Evolutionary conservation across 2,329 filamentous ascomycete genomes (phyloP), one percentile per base, ranked within the genome.

Genomic region (Scedosporium apiospermum): DNA sequence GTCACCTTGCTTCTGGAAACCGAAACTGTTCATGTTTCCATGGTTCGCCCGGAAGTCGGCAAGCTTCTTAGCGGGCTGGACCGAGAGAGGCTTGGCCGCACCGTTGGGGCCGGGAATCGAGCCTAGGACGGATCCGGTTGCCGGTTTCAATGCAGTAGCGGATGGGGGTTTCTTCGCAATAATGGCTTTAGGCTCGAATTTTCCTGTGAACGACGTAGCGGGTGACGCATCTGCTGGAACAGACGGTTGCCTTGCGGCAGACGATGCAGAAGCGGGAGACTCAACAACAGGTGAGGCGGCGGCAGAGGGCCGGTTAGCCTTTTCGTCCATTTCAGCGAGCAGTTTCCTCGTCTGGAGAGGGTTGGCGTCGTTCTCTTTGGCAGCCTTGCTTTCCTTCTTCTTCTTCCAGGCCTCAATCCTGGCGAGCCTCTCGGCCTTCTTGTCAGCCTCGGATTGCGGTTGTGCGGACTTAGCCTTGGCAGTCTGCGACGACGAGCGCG

Each of bases 361-460:
- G 61, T 85, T 85, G 55, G 87, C 81, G 68, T 89, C 84, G 69
- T 85, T 87, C 71, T 89, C 85, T 71, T 90, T 90, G 65, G 83
- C 83, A 68, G 88, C 88, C 68, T 88, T 88, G 71, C 87, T 86
- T 66, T 91, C 89, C 71, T 91, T 88, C 75, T 93, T 93, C 75
- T 91, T 89, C 76, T 96, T 96, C 93, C 92, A 96, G 63, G 90
- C 90, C 72, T 93, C 90, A 30, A 96, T 77, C 71, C 91, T 93
- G 30, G 90, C 90, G 53, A 92, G 80, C 65, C 90, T 82, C 73
- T 93, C 90, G 59, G 88, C 89, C 73, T 93, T 91, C 71, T 89
- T 91, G 59, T 91, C 87, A 65, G 85, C 84, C 69, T 91, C 89
- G 34, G 84, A 80, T 69, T 86, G 86, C 46, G 71, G 70, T 46